A percentile compares a stretch with the other conserved stretches of the same genome.
phyloP scores from a whole-genome alignment of 495 filamentous ascomycete genomes.

The Neurospora cerealis region DNA sequence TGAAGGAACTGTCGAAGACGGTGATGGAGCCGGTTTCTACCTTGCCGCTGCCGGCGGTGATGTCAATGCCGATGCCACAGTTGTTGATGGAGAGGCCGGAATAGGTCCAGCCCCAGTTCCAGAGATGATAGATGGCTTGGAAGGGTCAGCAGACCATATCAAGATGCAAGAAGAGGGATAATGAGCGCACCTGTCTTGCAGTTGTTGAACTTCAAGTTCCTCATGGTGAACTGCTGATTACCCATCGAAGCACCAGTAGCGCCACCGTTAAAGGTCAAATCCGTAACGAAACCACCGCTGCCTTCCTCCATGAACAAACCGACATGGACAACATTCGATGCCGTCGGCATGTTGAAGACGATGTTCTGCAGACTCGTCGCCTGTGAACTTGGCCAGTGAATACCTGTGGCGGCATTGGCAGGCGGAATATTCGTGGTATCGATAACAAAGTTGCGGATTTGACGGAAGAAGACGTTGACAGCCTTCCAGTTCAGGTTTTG shows the following conservation, averaged over 20 bases:
- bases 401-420: conserved; percentile 43
- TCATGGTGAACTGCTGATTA: conserved; percentile 76
- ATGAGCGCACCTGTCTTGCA: conserved; percentile 39
- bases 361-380: conserved; percentile 72
- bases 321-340: conserved; percentile 50
- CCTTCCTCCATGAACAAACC: conserved; percentile 71
- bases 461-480: conserved; percentile 70
- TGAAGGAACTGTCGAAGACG: conserved; percentile 64
- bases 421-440: conserved; percentile 57
- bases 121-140: conserved; percentile 43
- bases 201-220: conserved; percentile 57
- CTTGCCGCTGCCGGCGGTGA: conserved; percentile 38
- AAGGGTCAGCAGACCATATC: conserved; percentile 28
- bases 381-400: conserved; percentile 75
- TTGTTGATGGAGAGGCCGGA: conserved; percentile 52
- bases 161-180: conserved; percentile 34
- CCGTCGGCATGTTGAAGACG: conserved; percentile 57
- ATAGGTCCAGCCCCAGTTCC: conserved; percentile 49
- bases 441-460: conserved; percentile 67
- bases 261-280: conserved; percentile 64
- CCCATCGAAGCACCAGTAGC: conserved; percentile 52
- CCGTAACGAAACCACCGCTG: conserved; percentile 54
- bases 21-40: conserved; percentile 63
- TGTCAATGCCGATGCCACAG: conserved; percentile 54
- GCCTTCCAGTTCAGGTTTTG: conserved; percentile 39